Evolutionary conservation across 2,329 filamentous ascomycete species (phyloP).

Genomic region (Monosporascus sp.): DNA sequence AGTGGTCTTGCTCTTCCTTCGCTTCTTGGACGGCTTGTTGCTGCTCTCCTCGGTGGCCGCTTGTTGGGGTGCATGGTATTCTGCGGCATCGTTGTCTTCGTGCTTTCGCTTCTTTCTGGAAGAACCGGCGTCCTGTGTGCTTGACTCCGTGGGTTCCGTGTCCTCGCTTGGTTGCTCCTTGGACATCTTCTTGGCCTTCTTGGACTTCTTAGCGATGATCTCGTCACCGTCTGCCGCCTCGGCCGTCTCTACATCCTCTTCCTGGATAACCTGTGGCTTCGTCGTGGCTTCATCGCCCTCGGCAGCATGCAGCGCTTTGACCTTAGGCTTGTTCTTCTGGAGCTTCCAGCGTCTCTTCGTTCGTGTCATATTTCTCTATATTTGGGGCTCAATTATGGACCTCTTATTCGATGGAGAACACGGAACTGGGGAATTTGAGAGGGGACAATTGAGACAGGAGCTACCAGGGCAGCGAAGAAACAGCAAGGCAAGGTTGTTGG

Average conservation of each 20-base stretch:
- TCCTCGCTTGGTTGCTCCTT: slow-evolving; percentile 27
- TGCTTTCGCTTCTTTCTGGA: slow-evolving; percentile 36
- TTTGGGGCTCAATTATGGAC: too few species aligned
- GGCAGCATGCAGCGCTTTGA: too few species aligned
- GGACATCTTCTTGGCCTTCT: slow-evolving; percentile 31
- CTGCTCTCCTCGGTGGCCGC: slow-evolving; percentile 10
- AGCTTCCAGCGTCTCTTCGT: too few species aligned
- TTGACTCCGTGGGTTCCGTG: slow-evolving; percentile 19
- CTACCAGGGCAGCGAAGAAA: too few species aligned
- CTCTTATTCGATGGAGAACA: too few species aligned
- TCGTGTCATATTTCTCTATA: too few species aligned
- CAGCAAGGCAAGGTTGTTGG: too few species aligned
- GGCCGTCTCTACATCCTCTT: background rate
- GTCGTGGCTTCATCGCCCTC: too few species aligned
- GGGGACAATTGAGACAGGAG: too few species aligned
- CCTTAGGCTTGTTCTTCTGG: too few species aligned
- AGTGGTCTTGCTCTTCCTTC: slow-evolving; percentile 26
- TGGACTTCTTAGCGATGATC: slow-evolving; percentile 19
- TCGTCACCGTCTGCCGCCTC: slow-evolving; percentile 15
- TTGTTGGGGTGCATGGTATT: slow-evolving; percentile 16
- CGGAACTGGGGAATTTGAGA: too few species aligned
- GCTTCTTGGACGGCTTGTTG: slow-evolving; percentile 17
- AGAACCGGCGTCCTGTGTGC: slow-evolving; percentile 28
- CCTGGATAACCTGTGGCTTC: background rate
- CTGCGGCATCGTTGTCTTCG: slow-evolving; percentile 18